Base-by-base conservation (phyloP, 139 green algal genomes). In the Chlamydomonas eustigma region DNA sequence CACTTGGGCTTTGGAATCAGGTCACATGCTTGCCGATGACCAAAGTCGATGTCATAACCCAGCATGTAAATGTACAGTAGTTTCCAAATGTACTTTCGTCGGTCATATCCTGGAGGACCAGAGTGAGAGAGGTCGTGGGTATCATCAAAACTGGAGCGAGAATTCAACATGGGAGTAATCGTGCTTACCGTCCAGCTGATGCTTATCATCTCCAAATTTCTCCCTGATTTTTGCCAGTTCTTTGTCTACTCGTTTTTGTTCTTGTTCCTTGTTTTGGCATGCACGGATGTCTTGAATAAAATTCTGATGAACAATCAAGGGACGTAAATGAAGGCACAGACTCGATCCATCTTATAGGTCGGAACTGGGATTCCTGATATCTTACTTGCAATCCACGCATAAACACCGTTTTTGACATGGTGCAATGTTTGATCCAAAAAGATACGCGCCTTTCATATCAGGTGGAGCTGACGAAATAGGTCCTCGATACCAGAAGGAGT, bases 81-180 rank as follows among this genome's bases (percentile, higher is more conserved):
- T 88, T 99, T 99, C 94, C 94, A 98, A 12, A 98, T 91, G 83
- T 99, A 99, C 85, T 99, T 99, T 50, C 97, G 97, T 65, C 92
- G 89, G 83, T 99, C 95, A 78, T 99, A 99, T 3, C 77, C 81
- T 86, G n/a, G n/a, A 91, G 83, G 12, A 28, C 18, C 44, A 58
- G 44, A 58, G 93, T 84, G 75, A 89, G 28, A 58, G 25, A 35
- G 35, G 44, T 82, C 33, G 24, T 63, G 50, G 50, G 50, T 18
- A 63, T 28, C 50, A 18, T 63, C 50, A 22, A 22, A 18, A 18
- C 18, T 63, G 22, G 50, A 63, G 50, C 22, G 24, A 63, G 22
- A 63, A 28, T n/a, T n/a, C n/a, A n/a, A n/a, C n/a, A n/a, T n/a
- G n/a, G n/a, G n/a, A n/a, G n/a, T n/a, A 18, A 58, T 18, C 32